phyloP scores from a whole-genome alignment of 2,329 filamentous ascomycete species.

The Thelonectria blattea region DNA sequence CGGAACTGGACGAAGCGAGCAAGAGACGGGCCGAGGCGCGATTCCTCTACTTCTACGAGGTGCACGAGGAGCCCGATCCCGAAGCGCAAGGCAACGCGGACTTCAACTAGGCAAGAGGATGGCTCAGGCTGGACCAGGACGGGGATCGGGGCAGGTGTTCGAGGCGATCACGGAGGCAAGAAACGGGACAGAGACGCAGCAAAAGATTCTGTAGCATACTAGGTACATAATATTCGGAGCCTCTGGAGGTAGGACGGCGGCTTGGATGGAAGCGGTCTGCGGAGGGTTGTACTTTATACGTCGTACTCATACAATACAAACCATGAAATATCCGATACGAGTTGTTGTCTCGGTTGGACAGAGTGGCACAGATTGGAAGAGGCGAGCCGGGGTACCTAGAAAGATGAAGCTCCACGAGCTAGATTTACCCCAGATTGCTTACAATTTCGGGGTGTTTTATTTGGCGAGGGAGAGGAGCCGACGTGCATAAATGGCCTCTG shows the following conservation, averaged over 20 bases:
- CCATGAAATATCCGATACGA: background rate
- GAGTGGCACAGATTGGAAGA: background rate
- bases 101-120: constrained; percentile 51
- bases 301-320: background rate
- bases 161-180: constrained; percentile 12
- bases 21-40: constrained; percentile 57
- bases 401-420: constrained; percentile 11
- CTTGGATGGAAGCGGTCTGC: constrained; percentile 20
- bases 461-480: background rate
- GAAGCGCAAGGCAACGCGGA: constrained; percentile 56
- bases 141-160: constrained; percentile 9
- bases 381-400: constrained; percentile 14
- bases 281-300: constrained; percentile 21
- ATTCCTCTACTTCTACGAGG: constrained; percentile 60
- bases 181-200: constrained; percentile 6
- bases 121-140: background rate
- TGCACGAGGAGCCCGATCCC: constrained; percentile 53
- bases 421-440: constrained; percentile 13
- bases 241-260: constrained; percentile 12
- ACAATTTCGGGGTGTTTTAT: background rate
- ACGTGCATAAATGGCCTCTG: no score
- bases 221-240: constrained; percentile 20
- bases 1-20: constrained; percentile 59
- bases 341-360: background rate
- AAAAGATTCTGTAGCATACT: constrained; percentile 18